phyloP scores from a whole-genome alignment of 129 eudicot genomes.

The Lonicera japonica region DNA sequence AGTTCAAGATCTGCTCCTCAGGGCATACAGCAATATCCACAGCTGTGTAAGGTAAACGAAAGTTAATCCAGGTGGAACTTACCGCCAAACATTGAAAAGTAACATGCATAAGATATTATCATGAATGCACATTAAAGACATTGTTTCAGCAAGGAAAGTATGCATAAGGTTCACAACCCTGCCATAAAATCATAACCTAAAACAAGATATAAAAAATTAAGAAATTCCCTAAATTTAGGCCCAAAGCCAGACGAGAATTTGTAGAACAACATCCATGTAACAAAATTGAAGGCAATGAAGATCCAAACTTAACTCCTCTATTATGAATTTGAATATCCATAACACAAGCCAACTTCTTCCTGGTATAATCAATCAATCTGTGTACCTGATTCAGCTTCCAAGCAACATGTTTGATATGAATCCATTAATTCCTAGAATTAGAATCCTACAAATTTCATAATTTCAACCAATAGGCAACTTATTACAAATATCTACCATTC shows the following conservation, averaged over 20 bases:
- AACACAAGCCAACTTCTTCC: neutral
- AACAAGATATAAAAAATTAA: neutral
- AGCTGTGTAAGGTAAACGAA: conserved; percentile 46
- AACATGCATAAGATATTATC: neutral
- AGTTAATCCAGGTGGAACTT: conserved; percentile 15
- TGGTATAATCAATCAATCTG: neutral
- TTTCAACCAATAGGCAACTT: too few relatives aligned
- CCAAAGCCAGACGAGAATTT: too few relatives aligned
- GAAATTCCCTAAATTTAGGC: neutral
- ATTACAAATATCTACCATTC: too few relatives aligned
- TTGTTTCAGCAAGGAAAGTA: neutral
- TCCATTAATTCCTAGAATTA: neutral
- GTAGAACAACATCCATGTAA: neutral
- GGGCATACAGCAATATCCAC: conserved; percentile 62
- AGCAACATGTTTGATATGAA: neutral
- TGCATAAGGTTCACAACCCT: too few relatives aligned
- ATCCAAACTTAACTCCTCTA: neutral
- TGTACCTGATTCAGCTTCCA: neutral
- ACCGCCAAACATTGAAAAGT: neutral
- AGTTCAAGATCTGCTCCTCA: conserved; percentile 66
- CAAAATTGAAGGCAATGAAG: neutral
- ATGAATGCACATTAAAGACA: neutral
- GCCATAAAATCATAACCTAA: neutral
- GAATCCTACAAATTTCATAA: too few relatives aligned
- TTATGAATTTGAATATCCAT: neutral